Evolutionary conservation across 2,329 filamentous ascomycete genomes (phyloP), one percentile per base, ranked within the genome.

Genomic region (Neopestalotiopsis clavispora): DNA sequence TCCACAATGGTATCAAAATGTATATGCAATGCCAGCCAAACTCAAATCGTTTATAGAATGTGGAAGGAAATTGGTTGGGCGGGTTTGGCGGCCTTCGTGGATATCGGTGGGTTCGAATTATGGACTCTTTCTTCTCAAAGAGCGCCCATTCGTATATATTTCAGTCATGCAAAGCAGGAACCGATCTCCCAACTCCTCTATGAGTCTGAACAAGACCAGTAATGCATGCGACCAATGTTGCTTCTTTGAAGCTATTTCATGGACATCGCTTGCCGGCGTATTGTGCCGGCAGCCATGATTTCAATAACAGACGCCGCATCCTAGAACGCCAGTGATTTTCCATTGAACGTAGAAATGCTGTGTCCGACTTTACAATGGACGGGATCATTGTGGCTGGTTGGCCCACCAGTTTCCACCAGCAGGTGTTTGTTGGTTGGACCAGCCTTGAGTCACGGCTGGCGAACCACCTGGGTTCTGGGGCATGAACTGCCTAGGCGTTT

Each of bases 401-500:
- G 83, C 74, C 86, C 86, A 89, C 85, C 87, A 88, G 74, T 87
- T 76, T n/a, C 75, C 83, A 67, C 87, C 85, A 1, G 89, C 85
- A 9, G 89, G 86, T 69, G 90, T 90, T 74, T 91, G 90, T 74
- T 91, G 89, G 49, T 88, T 83, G 6, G 83, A 84, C 85, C 85
- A 89, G 4, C 81, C 77, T 70, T 89, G 87, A 2, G 84, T 84
- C 28, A 84, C 84, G 5, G 85, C 82, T 12, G 86, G 85, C 6
- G 81, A 80, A 4, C 80, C 81, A 4, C 89, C 79, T 74, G 86
- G 80, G 79, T 86, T 82, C 80, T 90, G 85, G 75, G 91, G 89
- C 88, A 94, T 87, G 81, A 91, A 92, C 75, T 90, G 87, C 66
- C 90, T 84, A 4, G 88, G 86, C 1, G 88, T 90, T 79, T 90